A percentile compares a stretch with the other conserved stretches of the same genome.
phyloP scores from a whole-genome alignment of 2,329 filamentous ascomycete genomes.

The Diaporthe aspalathi region DNA sequence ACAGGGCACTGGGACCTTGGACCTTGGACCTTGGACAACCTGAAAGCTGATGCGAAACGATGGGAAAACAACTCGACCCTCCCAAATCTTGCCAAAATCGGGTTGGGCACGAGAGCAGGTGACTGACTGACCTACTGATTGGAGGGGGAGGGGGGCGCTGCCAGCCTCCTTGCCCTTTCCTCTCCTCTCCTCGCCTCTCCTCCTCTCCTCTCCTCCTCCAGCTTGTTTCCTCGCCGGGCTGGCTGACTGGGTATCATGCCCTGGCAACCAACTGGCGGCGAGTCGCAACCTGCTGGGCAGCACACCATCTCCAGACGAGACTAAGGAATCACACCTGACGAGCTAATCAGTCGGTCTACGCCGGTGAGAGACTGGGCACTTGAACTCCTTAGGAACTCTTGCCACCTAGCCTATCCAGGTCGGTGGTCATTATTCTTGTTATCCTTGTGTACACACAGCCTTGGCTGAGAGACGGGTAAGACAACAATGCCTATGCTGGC shows the following conservation, averaged over 20 bases:
- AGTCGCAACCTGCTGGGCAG: not conserved
- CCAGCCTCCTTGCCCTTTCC: not conserved
- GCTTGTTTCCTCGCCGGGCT: constrained; percentile 13
- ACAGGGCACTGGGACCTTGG: too few species aligned
- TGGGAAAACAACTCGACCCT: constrained; percentile 38
- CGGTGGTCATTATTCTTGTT: not conserved
- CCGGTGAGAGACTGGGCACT: not conserved
- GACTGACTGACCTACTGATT: too few species aligned
- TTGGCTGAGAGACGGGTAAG: not conserved
- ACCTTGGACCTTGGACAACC: too few species aligned
- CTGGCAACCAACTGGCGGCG: constrained; percentile 10
- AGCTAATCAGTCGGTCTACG: not conserved
- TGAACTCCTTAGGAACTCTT: not conserved
- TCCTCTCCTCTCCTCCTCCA: not conserved
- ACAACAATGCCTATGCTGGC: not conserved
- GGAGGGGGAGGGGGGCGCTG: not conserved
- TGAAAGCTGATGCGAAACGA: constrained; percentile 35
- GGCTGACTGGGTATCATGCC: not conserved
- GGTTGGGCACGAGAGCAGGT: constrained; percentile 6
- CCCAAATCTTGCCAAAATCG: constrained; percentile 15
- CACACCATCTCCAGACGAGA: constrained; percentile 9
- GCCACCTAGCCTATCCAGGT: too few species aligned
- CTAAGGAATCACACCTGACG: constrained; percentile 9
- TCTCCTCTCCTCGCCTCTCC: not conserved
- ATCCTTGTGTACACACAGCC: not conserved